Base-by-base conservation (phyloP, 2,329 filamentous ascomycete genomes). In the Apiospora sp. region DNA sequence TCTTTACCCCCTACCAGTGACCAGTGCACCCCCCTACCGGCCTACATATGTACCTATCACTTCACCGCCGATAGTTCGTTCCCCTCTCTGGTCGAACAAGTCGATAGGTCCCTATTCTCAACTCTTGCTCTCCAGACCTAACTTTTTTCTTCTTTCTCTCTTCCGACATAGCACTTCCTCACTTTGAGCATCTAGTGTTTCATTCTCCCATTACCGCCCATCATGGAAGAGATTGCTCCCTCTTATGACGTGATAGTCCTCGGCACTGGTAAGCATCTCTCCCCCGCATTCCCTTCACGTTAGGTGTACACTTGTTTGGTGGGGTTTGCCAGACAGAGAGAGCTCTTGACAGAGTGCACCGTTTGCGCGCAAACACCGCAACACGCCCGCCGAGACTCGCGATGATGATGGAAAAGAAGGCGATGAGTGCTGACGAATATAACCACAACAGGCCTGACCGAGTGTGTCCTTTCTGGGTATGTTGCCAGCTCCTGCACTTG, bases 161-260 rank as follows among this genome's bases (percentile, higher is more conserved):
- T 71, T 73, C 71, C 75, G 73, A 73, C 72, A 75, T 74, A 70
- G 68, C 71, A 43, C 44, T 54, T 69, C 72, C 34, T 43, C 75
- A 41, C 74, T 76, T 79, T 79, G 80, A 77, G 76, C 78, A 77
- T 77, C 78, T 77, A 77, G 75, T 77, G 76, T 73, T 76, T 75
- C 51, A 70, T 54, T 44, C 76, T 75, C 75, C 79, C 78, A 76
- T 67, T 61, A 76, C 72, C 71, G 74, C 74, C 75, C 85, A 89
- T 75, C 86, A 98, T 98, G 96, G 96, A 98, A 83, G 96, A 98
- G 86, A 98, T 99, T 83, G 94, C 95, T 78, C 94, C 94, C 83
- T 95, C 98, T 86, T 99, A 99, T 90, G 96, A 99, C 90, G 94
- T 98, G 85, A 92, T 99, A 83, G 96, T 99, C 83, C 91, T 99